A percentile compares a stretch with the other conserved stretches of the same genome.
phyloP scores from a whole-genome alignment of 305 asterid genomes.

The Fraxinus paxiana region DNA sequence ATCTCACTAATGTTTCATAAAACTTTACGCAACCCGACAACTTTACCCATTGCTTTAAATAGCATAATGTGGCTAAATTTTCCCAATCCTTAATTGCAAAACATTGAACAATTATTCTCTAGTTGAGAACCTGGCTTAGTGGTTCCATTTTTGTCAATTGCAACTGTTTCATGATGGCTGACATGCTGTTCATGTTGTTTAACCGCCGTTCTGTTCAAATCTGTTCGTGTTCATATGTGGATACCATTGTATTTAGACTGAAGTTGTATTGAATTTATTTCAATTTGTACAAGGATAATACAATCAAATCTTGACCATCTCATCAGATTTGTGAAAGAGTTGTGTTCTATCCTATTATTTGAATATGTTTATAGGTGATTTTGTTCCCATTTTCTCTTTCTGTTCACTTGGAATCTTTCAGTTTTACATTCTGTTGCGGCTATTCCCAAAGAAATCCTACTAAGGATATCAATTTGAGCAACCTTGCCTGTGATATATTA shows the following conservation, averaged over 20 bases:
- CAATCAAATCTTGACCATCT: neutral
- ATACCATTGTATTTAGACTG: neutral
- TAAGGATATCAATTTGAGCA: neutral
- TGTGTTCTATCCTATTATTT: neutral
- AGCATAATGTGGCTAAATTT: neutral
- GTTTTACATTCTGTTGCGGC: neutral
- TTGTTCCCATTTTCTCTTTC: neutral
- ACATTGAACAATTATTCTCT: neutral
- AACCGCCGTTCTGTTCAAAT: neutral
- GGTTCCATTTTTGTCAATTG: neutral
- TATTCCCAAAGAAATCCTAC: neutral
- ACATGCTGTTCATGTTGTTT: neutral
- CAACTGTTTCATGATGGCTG: neutral
- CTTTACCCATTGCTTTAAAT: neutral
- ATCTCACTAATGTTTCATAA: neutral
- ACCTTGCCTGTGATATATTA: neutral
- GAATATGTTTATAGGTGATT: neutral
- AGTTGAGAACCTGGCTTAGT: neutral
- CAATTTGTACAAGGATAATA: neutral
- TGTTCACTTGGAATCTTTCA: neutral
- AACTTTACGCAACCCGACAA: neutral
- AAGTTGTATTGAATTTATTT: neutral
- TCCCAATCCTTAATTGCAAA: neutral
- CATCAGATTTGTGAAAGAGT: neutral
- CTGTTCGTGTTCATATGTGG: neutral